These are phyloP conservation scores for Lachnellula suecica DNA, from an alignment of 2,329 filamentous ascomycete species.

Conservation along the genomic window DNA sequence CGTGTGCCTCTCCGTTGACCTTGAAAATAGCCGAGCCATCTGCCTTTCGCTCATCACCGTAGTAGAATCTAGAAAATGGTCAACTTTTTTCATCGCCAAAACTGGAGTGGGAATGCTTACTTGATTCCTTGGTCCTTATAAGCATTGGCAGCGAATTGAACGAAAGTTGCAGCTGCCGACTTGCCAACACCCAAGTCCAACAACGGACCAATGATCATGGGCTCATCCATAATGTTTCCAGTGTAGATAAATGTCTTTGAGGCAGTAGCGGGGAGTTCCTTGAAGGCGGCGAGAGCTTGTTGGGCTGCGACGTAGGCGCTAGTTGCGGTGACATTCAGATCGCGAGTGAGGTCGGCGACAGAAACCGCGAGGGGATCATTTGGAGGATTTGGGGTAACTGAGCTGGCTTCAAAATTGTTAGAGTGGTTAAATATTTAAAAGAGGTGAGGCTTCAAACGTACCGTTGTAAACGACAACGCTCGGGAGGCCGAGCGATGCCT, in stretches of 20 bases:
- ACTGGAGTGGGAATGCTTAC: conserved; percentile 21
- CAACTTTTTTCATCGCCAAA: not conserved
- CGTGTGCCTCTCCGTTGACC: conserved; percentile 42
- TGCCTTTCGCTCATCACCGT: conserved; percentile 45
- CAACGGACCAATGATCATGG: conserved; percentile 30
- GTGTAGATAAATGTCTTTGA: conserved; percentile 45
- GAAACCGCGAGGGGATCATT: conserved; percentile 33
- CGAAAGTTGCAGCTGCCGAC: conserved; percentile 34
- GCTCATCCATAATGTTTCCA: conserved; percentile 41
- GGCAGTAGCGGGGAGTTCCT: conserved; percentile 22
- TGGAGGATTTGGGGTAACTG: not conserved
- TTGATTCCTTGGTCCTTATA: conserved; percentile 39
- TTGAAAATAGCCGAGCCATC: conserved; percentile 36
- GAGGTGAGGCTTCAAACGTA: conserved; percentile 15
- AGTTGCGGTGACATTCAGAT: conserved; percentile 39
- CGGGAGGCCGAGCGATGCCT: conserved; percentile 31
- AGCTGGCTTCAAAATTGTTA: not conserved
- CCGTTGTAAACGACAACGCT: conserved; percentile 44
- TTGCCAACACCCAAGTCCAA: conserved; percentile 41
- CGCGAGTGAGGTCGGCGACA: conserved; percentile 27
- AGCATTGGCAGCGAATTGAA: conserved; percentile 33
- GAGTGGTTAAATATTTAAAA: conserved; percentile 19
- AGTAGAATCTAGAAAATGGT: conserved; percentile 42
- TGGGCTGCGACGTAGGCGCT: conserved; percentile 41
- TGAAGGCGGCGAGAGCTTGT: conserved; percentile 36